A percentile compares a stretch with the other conserved stretches of the same genome.
Conservation (phyloP, 2,329 filamentous ascomycete genomes). For the Biscogniauxia marginata region DNA sequence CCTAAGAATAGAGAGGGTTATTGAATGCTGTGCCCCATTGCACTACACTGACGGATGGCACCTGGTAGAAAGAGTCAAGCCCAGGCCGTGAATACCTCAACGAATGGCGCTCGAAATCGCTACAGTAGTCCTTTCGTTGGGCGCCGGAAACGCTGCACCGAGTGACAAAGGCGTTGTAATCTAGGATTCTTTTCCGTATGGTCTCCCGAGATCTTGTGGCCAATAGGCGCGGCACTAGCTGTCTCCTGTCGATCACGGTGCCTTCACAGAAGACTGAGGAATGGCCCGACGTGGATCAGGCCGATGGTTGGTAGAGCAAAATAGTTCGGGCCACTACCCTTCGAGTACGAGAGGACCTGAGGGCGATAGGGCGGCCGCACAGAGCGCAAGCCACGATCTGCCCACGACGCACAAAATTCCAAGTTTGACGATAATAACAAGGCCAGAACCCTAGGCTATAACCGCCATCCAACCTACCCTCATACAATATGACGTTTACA, state of each 20-base stretch:
- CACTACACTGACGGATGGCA: constrained; percentile 4
- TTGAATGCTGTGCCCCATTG: constrained; percentile 12
- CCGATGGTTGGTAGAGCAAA: not conserved
- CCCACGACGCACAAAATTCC: not conserved
- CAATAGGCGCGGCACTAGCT: not conserved
- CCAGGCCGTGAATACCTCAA: not conserved
- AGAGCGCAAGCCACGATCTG: not conserved
- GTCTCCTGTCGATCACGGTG: constrained; percentile 4
- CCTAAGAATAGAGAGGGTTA: constrained; percentile 16
- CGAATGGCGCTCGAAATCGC: constrained; percentile 1
- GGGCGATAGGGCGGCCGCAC: not conserved
- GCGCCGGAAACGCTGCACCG: not conserved
- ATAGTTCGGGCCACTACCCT: not conserved
- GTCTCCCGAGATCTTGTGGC: not conserved
- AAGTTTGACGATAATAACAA: not conserved
- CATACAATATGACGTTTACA: constrained; percentile 5
- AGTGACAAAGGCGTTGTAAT: not conserved
- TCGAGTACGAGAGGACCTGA: not conserved
- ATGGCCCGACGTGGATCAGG: not conserved
- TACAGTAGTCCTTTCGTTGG: not conserved
- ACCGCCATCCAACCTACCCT: not conserved
- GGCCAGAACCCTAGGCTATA: not conserved
- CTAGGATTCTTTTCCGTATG: not conserved
- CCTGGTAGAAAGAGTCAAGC: not conserved
- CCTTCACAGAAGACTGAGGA: not conserved